Base-by-base conservation (phyloP, 1,139 yeast species). In the Zygosaccharomyces sapae region DNA sequence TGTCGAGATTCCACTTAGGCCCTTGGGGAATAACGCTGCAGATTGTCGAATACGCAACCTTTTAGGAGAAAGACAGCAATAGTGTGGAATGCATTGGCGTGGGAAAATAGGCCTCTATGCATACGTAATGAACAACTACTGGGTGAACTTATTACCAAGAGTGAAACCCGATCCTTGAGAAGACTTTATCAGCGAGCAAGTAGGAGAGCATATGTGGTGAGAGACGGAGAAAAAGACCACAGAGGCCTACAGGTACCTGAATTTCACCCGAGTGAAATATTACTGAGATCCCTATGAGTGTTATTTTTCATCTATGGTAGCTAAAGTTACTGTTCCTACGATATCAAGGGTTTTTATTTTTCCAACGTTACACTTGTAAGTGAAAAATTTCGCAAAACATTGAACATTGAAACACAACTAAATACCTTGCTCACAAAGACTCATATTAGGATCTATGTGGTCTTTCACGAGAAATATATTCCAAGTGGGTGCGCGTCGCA, bases 1-100 rank as follows among this genome's bases (percentile, higher is more conserved):
- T 12, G 61, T 57, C 3, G 56, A 55, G 44, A 52, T 57, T 10
- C 57, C 57, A 6, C 39, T 57, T 54, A 52, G 53, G 18, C 58
- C 58, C 5, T 45, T 55, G 34, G 61, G 61, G 10, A 46, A 49
- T n/a, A 57, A 55, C 33, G 50, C 55, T 12, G 50, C 59, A 3
- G 55, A 46, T n/a, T 48, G 45, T 4, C 44, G 61, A 30, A 51
- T 55, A 29, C 46, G 46, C 20, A 56, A 56, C 37, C 34, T 55
- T 55, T 55, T 46, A 48, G 46, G 33, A 38, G 50, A n/a, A 55
- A 48, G 36, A 51, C 52, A 16, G 49, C 49, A 5, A 33, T 31
- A 16, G 46, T 47, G 13, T 49, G 50, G 45, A 45, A 41, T 16
- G 36, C 50, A 6, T 47, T 57, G 13, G 51, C 52, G 16, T 33